Conservation (phyloP, 2,329 filamentous ascomycete species). For the Fusarium scirpi region DNA sequence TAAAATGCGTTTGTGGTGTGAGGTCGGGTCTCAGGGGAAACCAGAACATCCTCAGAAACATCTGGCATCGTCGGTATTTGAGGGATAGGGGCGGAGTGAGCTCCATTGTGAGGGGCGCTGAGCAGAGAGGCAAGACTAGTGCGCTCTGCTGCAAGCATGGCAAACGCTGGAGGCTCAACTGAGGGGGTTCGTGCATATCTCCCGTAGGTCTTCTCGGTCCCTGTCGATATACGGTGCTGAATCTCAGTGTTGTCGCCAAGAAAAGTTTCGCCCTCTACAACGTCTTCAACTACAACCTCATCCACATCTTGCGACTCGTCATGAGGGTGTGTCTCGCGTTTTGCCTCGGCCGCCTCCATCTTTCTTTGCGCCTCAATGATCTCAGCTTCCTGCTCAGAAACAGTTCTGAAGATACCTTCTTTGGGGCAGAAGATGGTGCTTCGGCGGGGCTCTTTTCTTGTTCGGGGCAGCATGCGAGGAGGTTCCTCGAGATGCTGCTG, state of each 20-base stretch:
- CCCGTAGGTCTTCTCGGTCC: slow-evolving; percentile 51
- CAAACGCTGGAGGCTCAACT: slow-evolving; percentile 71
- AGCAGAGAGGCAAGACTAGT: slow-evolving; percentile 72
- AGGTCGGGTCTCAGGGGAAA: slow-evolving; percentile 52
- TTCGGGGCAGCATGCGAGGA: slow-evolving; percentile 42
- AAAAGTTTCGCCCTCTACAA: slow-evolving; percentile 38
- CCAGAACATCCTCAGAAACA: slow-evolving; percentile 26
- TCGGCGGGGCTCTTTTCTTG: slow-evolving; percentile 58
- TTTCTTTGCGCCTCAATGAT: slow-evolving; percentile 54
- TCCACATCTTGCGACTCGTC: slow-evolving; percentile 13
- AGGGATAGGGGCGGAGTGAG: slow-evolving; percentile 51
- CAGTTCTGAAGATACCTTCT: slow-evolving; percentile 72
- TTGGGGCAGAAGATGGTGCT: slow-evolving; percentile 71
- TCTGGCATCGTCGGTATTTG: slow-evolving; percentile 55
- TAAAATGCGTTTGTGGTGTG: slow-evolving; percentile 63
- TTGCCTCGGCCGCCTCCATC: slow-evolving; percentile 37
- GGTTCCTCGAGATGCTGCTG: slow-evolving; percentile 46
- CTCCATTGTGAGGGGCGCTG: slow-evolving; percentile 62
- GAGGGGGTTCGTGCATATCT: slow-evolving; percentile 71
- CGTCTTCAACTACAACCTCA: slow-evolving; percentile 32
- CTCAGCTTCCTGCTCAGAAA: slow-evolving; percentile 66
- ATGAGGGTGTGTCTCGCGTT: slow-evolving; percentile 10
- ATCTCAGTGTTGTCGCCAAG: slow-evolving; percentile 29
- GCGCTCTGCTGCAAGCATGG: slow-evolving; percentile 64
- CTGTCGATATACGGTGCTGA: slow-evolving; percentile 51